Evolutionary conservation across 805 yeast species (phyloP), one percentile per base, ranked within the genome.

Genomic region (Candida railenensis): DNA sequence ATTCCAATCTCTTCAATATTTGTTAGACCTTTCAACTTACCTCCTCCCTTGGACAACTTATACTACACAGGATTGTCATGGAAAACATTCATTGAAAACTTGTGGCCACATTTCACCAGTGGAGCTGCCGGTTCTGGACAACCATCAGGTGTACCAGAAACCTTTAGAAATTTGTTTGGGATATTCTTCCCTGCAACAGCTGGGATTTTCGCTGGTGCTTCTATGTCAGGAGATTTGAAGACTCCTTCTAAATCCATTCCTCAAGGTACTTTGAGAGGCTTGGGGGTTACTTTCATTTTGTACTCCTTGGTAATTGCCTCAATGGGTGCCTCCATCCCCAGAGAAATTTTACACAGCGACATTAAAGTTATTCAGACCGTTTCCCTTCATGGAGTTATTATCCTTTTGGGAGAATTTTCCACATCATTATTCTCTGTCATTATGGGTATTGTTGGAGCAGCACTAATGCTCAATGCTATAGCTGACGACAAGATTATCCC

Each of bases 141-240:
- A 39, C 81, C 76, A 14, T 60, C 65, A 4, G 71, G 65, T 3
- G 59, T 59, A 2, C 66, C 69, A 2, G 98, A 92, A 62, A 89
- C 84, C 1, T 89, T 92, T 59, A 81, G 83, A 45, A 86, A 87
- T 61, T 67, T 95, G 52, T 94, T 94, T 77, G 98, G 98, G 2
- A 88, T 94, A 39, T 89, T 94, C 62, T 94, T 94, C 71, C 97
- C 99, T 9, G 97, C 99, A 1, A 92, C 99, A 0, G 97, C 98
- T 4, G 99, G 99, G 48, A 91, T 94, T 22, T 85, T 94, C 65
- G 98, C 99, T 2, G 99, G 99, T 15, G 97, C 99, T 1, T 87
- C 96, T 20, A 94, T 94, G 99, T 89, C 97, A 36, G 98, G 99
- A 16, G 97, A 90, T 56, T 74, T 94, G 51, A 71, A 78, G 46